Evolutionary conservation across 1,284 basidiomycete species (phyloP), one percentile per base, ranked within the genome.

Genomic region (Leccinum ambiguum): DNA sequence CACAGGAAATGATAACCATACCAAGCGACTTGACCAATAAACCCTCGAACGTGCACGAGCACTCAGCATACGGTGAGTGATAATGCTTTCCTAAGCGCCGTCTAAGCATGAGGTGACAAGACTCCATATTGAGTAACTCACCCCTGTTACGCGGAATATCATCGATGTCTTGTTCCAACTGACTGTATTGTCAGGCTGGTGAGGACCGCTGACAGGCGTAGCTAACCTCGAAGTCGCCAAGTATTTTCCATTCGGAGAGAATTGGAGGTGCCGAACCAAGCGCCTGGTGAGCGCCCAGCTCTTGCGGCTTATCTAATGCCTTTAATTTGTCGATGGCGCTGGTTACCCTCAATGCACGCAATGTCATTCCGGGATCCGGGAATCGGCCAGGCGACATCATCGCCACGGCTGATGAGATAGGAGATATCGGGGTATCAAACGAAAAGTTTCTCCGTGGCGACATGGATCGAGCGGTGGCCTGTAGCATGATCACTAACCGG

Each of bases 1-100:
- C 60, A 36, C 58, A 56, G 43, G 63, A 57, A 60, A 66, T 60
- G 5, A 11, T 11, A 30, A 60, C 63, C 69, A 64, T 70, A 89
- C 91, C 91, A 93, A 36, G 90, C 90, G 18, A 92, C 90, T 75
- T 92, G 91, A 60, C 87, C 85, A 57, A 92, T 87, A 71, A 92
- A 92, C 26, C 90, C 89, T 72, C 86, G 84, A 23, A 89, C 81
- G 72, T 92, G 90, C 4, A 87, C 87, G 13, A 92, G 82, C 43
- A 86, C 33, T 36, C 33, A 36, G 33, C 36, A 39, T 82, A 64
- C 88, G 85, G 73, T 91, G 88, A 6, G 82, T 80, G 10, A 79
- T 76, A 64, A 89, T 81, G 33, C 84, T 82, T 66, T 88, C 82
- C 86, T 88, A 61, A 39, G 13, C 30, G 36, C 56, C 48, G 14